Conservation (phyloP, 805 yeast genomes). For the Monosporozyma siamensis region DNA sequence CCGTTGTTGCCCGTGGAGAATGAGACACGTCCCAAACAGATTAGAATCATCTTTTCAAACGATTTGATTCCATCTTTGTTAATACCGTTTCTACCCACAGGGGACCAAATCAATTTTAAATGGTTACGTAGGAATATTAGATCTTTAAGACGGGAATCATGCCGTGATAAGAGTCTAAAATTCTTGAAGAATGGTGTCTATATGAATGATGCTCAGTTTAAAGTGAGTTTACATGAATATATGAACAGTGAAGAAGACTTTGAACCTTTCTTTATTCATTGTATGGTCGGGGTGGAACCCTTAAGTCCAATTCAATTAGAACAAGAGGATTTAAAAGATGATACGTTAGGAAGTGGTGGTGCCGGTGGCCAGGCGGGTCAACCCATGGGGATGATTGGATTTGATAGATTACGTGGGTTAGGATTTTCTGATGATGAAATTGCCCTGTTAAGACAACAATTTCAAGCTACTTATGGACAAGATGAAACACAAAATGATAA, state of each 20-base stretch:
- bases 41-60: conserved; percentile 1
- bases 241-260: neutral
- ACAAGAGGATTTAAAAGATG: conserved; percentile 45
- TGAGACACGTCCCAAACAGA: neutral
- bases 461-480: conserved; percentile 54
- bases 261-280: conserved; percentile 55
- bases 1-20: neutral
- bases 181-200: conserved; percentile 25
- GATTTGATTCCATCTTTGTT: neutral
- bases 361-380: conserved; percentile 6
- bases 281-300: conserved; percentile 55
- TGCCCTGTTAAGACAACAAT: conserved; percentile 61
- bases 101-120: neutral
- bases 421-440: conserved; percentile 80
- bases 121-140: conserved; percentile 27
- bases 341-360: conserved; percentile 5
- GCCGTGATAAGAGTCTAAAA: conserved; percentile 16
- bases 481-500: conserved; percentile 22
- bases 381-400: conserved; percentile 57
- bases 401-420: conserved; percentile 71
- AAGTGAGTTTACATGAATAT: neutral
- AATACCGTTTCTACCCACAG: neutral
- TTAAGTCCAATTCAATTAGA: conserved; percentile 39
- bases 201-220: neutral
- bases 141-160: conserved; percentile 13